phyloP scores from a whole-genome alignment of 2,329 filamentous ascomycete species.

The Stagonosporopsis cucurbitacearum region DNA sequence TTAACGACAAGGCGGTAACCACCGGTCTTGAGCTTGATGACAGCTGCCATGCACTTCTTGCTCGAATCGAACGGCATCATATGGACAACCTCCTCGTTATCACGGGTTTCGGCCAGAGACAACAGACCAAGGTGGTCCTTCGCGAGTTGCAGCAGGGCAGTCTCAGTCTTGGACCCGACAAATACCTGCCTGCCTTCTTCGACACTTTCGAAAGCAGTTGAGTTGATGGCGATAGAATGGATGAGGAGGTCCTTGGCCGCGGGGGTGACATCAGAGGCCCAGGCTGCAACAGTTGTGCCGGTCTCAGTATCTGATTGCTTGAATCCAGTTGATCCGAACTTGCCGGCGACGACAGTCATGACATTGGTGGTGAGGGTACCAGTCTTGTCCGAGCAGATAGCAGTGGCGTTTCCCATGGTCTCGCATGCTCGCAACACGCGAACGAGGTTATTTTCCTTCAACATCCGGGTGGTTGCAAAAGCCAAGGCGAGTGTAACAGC shows the following conservation, averaged over 20 bases:
- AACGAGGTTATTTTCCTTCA: slow-evolving; percentile 48
- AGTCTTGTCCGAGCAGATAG: slow-evolving; percentile 48
- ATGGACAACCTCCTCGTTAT: slow-evolving; percentile 57
- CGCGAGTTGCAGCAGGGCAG: slow-evolving; percentile 60
- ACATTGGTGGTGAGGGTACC: slow-evolving; percentile 48
- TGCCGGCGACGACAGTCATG: slow-evolving; percentile 52
- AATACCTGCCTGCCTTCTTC: slow-evolving; percentile 56
- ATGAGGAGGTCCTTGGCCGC: slow-evolving; percentile 40
- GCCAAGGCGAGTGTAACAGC: slow-evolving; percentile 45
- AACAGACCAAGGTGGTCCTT: slow-evolving; percentile 60
- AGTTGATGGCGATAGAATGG: slow-evolving; percentile 51
- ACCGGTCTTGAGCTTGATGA: slow-evolving; percentile 57
- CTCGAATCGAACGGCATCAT: slow-evolving; percentile 63
- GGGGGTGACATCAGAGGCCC: slow-evolving; percentile 53
- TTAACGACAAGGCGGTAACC: slow-evolving; percentile 61
- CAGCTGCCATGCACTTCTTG: slow-evolving; percentile 64
- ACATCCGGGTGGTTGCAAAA: slow-evolving; percentile 46
- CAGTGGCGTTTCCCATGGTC: slow-evolving; percentile 47
- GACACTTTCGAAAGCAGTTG: slow-evolving; percentile 60
- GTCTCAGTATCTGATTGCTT: slow-evolving; percentile 58
- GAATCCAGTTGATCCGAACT: slow-evolving; percentile 50
- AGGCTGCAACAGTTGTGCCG: slow-evolving; percentile 50
- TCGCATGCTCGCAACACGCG: slow-evolving; percentile 43
- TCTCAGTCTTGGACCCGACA: slow-evolving; percentile 65
- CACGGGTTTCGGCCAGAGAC: slow-evolving; percentile 56